A percentile compares a stretch with the other conserved stretches of the same genome.
phyloP scores from a whole-genome alignment of 2,329 filamentous ascomycete genomes.

The Cercospora zeae-maydis region DNA sequence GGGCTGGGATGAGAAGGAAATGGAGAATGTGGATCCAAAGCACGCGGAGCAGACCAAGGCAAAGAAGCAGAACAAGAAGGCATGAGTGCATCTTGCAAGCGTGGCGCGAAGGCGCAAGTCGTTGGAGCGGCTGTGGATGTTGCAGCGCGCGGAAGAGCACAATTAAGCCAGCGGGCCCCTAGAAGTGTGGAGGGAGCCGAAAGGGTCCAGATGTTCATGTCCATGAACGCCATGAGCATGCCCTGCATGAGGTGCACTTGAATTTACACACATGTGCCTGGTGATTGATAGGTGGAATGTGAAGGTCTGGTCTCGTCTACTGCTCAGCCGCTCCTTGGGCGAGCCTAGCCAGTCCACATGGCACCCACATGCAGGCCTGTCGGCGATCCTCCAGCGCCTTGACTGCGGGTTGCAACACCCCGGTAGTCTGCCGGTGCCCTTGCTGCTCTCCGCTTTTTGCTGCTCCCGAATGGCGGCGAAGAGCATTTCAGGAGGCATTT shows the following conservation, averaged over 20 bases:
- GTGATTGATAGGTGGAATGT: neutral
- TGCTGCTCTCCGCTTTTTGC: neutral
- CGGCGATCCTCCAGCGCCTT: neutral
- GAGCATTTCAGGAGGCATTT: neutral
- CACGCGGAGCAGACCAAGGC: conserved; percentile 13
- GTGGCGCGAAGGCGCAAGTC: neutral
- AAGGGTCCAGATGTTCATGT: neutral
- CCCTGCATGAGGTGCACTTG: neutral
- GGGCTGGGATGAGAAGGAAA: conserved; percentile 35
- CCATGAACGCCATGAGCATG: neutral
- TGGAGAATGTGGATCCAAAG: conserved; percentile 21
- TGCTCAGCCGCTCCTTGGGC: neutral
- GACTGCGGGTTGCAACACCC: neutral
- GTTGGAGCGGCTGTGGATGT: neutral
- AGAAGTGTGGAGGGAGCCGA: neutral
- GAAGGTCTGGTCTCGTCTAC: neutral
- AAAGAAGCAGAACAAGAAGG: conserved; percentile 8
- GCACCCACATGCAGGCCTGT: neutral
- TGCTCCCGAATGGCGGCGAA: neutral
- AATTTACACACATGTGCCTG: neutral
- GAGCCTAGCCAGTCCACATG: conserved; percentile 2
- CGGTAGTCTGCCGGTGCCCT: neutral
- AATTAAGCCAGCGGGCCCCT: neutral
- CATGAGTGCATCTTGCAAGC: neutral
- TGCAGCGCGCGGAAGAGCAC: neutral